These are phyloP conservation scores for Candida boidinii DNA, from an alignment of 805 yeast species.

Conservation along the genomic window DNA sequence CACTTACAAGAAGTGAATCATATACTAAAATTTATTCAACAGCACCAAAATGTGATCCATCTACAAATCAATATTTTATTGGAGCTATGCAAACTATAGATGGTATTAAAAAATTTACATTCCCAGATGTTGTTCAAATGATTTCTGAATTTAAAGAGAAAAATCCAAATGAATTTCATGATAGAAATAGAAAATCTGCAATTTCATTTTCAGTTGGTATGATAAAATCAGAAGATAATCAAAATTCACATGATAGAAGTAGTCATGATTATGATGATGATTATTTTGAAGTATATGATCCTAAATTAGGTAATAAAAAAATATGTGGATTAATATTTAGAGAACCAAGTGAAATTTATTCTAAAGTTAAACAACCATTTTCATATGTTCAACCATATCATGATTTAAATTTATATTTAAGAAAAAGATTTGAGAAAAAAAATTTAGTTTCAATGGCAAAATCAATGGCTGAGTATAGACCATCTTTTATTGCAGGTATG, in stretches of 20 bases:
- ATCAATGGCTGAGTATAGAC: conserved; percentile 84
- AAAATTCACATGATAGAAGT: conserved; percentile 5
- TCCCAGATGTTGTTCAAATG: conserved; percentile 51
- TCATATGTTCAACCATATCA: conserved; percentile 90
- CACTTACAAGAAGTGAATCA: too few relatives aligned
- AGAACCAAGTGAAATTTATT: conserved; percentile 76
- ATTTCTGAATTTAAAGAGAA: conserved; percentile 28
- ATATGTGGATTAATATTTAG: conserved; percentile 36
- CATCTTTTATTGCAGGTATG: conserved; percentile 88
- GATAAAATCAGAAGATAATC: conserved; percentile 26
- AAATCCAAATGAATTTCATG: conserved; percentile 32
- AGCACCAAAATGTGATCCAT: conserved; percentile 42
- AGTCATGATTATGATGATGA: neutral
- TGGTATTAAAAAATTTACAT: conserved; percentile 33
- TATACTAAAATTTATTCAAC: conserved; percentile 6
- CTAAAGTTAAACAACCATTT: conserved; percentile 66
- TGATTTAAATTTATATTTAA: conserved; percentile 63
- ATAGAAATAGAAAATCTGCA: conserved; percentile 25
- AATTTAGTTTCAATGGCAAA: conserved; percentile 70
- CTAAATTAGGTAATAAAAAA: neutral
- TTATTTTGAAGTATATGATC: too few relatives aligned
- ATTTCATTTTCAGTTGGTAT: conserved; percentile 42
- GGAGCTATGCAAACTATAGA: conserved; percentile 34
- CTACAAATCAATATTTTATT: conserved; percentile 60
- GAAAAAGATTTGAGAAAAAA: conserved; percentile 57